Base-by-base conservation (phyloP, 108 stramenopile species). In the Skeletonema tropicum region DNA sequence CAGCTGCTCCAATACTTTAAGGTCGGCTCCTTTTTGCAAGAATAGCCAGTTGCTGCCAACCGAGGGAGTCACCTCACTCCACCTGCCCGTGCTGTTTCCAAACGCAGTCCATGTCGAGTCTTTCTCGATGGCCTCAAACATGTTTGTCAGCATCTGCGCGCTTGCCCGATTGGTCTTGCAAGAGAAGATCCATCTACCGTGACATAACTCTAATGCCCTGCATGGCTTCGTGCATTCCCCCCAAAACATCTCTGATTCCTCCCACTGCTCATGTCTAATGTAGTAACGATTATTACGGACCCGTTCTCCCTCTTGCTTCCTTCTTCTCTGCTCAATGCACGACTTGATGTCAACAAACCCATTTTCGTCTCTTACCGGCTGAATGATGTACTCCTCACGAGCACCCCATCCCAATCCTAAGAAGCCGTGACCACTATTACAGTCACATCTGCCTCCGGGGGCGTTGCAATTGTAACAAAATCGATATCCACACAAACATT, bases 401-500 rank as follows among this genome's bases (percentile, higher is more conserved):
- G 29, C 13, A 13, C 19, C 59, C 42, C 42, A 45, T 4, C n/a
- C 42, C 15, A 45, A n/a, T 29, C 59, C 33, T 32, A 60, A 5
- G 42, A 66, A 66, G 48, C 42, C 65, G 57, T 66, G 65, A 5
- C 65, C 65, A 13, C 12, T 13, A 14, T 66, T 66, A 15, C 71
- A 71, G 4, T 26, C 13, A 14, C 64, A 71, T 15, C 14, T 57
- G 17, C 71, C 71, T 3, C 65, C 60, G 5, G 67, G 9, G 8
- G 12, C 52, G 5, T 65, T 26, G 26, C 71, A 72, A 6, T 48
- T 19, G 49, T 59, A 68, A 59, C 71, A 72, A 21, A 72, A 72
- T 26, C 67, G 66, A 8, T 29, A 68, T 19, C 71, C 66, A 5
- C 71, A 72, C 26, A 72, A n/a, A 25, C 71, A 72, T 57, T 69